Evolutionary conservation across 129 eudicot species (phyloP).

Genomic region (Artemisia tridentata): DNA sequence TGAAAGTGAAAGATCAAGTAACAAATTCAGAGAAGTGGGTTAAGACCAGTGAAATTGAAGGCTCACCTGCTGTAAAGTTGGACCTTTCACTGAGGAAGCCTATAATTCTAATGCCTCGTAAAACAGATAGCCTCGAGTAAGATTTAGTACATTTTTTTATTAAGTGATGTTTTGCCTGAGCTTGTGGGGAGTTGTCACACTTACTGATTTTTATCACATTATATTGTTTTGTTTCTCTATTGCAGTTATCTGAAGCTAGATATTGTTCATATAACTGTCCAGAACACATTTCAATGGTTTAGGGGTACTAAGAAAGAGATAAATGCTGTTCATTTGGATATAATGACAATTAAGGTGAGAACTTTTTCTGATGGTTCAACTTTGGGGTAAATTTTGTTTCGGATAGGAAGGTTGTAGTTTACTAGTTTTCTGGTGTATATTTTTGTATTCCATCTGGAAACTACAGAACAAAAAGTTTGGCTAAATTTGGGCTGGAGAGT

Average conservation of each 20-base stretch:
- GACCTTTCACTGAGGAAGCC: conserved; percentile 89
- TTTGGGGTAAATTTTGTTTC: conserved; percentile 16
- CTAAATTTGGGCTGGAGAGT: not conserved
- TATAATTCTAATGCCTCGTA: conserved; percentile 89
- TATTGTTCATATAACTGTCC: conserved; percentile 87
- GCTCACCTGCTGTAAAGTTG: conserved; percentile 97
- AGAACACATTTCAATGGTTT: conserved; percentile 83
- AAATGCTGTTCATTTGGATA: conserved; percentile 74
- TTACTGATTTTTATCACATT: conserved; percentile 7
- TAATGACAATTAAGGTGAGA: conserved; percentile 67
- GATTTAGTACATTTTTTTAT: conserved; percentile 27
- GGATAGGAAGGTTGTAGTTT: not conserved
- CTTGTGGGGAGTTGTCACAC: not conserved
- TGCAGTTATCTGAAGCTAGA: conserved; percentile 95
- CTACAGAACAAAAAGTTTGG: too few species aligned
- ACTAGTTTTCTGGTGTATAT: not conserved
- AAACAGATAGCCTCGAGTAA: conserved; percentile 83
- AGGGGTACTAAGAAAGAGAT: conserved; percentile 67
- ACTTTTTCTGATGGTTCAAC: conserved; percentile 3
- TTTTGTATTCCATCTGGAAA: conserved; percentile 14
- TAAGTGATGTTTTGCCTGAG: conserved; percentile 9
- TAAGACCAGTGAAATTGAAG: conserved; percentile 87
- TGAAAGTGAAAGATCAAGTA: conserved; percentile 79
- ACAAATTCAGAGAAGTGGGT: conserved; percentile 85
- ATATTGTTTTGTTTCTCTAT: conserved; percentile 26